phyloP scores from a whole-genome alignment of 352 stramenopile genomes.

The Globisporangium okanoganense region DNA sequence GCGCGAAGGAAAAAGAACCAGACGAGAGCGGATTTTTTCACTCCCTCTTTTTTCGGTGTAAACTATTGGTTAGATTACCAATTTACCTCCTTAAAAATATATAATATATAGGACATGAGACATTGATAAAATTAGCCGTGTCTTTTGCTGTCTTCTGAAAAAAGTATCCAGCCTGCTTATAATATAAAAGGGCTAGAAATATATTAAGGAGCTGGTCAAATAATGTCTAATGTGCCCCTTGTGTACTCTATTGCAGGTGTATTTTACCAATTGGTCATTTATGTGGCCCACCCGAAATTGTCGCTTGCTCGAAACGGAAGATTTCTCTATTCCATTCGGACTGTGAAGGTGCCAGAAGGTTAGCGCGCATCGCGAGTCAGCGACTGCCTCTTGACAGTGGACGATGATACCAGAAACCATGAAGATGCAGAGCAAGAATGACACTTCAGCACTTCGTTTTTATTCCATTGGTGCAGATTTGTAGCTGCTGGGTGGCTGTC shows the following conservation, averaged over 20 bases:
- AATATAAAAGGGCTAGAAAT: background rate
- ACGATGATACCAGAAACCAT: background rate
- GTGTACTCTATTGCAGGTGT: background rate
- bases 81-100: background rate
- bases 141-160: no score
- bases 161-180: background rate
- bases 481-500: background rate
- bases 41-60: background rate
- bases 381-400: background rate
- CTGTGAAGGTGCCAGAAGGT: background rate
- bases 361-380: no score
- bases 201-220: background rate
- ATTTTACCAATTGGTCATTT: background rate
- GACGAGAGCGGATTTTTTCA: constrained; percentile 7
- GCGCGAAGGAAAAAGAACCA: constrained; percentile 8
- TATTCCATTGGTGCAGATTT: background rate
- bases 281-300: background rate
- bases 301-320: background rate
- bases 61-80: no score
- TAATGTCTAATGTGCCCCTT: background rate
- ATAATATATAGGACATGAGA: no score
- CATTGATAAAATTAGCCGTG: no score
- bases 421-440: background rate
- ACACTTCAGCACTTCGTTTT: no score
- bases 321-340: background rate